phyloP scores from a whole-genome alignment of 805 yeast genomes.

The Clavispora phyllophila region DNA sequence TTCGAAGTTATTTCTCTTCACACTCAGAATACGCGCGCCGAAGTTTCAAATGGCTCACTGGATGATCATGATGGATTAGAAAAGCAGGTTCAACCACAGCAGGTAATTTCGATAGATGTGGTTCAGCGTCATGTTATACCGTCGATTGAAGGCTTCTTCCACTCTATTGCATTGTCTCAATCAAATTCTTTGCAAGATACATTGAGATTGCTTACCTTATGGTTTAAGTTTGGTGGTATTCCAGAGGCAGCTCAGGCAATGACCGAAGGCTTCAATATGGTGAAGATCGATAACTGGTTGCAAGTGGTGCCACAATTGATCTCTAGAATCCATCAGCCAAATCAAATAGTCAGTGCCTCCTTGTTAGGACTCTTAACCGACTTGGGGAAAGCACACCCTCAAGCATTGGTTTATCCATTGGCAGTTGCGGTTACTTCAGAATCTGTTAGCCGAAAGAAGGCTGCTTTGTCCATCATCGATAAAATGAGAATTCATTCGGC shows the following conservation, averaged over 20 bases:
- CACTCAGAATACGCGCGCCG: constrained; percentile 22
- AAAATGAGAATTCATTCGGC: constrained; percentile 90
- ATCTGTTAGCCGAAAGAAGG: constrained; percentile 80
- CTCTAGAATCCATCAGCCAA: constrained; percentile 94
- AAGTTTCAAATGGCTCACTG: constrained; percentile 14
- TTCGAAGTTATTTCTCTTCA: constrained; percentile 84
- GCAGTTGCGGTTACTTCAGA: constrained; percentile 96
- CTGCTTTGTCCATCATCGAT: constrained; percentile 87
- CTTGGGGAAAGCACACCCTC: constrained; percentile 93
- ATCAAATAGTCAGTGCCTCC: constrained; percentile 74
- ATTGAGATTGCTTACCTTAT: constrained; percentile 77
- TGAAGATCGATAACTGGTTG: constrained; percentile 88
- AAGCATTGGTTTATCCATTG: constrained; percentile 89
- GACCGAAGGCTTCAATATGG: constrained; percentile 84
- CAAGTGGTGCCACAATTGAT: constrained; percentile 94
- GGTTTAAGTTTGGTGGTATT: constrained; percentile 95
- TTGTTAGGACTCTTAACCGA: constrained; percentile 77
- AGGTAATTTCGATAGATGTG: constrained; percentile 40
- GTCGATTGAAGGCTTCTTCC: constrained; percentile 93
- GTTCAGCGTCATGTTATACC: constrained; percentile 90
- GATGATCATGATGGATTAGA: constrained; percentile 23
- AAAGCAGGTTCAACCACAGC: constrained; percentile 12
- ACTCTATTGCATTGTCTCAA: constrained; percentile 82
- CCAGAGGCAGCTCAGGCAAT: constrained; percentile 88
- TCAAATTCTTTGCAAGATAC: constrained; percentile 92